Evolutionary conservation across 2,329 filamentous ascomycete genomes (phyloP).

Genomic region (Sarocladiaceae sp.): DNA sequence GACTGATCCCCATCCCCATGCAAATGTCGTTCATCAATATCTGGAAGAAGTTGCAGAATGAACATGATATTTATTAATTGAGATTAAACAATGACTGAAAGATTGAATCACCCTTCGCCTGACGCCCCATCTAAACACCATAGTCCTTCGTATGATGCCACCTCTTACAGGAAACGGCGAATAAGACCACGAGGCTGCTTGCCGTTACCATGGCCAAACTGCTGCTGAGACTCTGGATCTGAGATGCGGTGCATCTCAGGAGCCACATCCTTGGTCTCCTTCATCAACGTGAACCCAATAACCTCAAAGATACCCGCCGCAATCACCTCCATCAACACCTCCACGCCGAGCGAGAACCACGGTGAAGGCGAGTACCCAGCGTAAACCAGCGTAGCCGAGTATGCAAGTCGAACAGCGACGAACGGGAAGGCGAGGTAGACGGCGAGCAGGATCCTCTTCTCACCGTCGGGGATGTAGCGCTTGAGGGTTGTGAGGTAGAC

Average conservation of each 20-base stretch:
- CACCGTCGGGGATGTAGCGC: constrained; percentile 39
- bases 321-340: constrained; percentile 29
- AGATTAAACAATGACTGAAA: too few relatives aligned
- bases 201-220: not conserved
- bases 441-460: constrained; percentile 48
- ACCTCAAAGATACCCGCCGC: constrained; percentile 5
- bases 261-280: constrained; percentile 1
- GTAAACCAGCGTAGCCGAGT: constrained; percentile 25
- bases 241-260: not conserved
- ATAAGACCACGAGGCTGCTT: not conserved
- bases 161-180: not conserved
- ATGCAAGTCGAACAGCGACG: constrained; percentile 26
- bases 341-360: constrained; percentile 27
- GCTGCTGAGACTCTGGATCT: not conserved
- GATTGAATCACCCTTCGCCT: too few relatives aligned
- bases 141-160: too few relatives aligned
- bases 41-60: too few relatives aligned
- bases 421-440: constrained; percentile 29
- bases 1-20: too few relatives aligned
- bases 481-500: constrained; percentile 29
- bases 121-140: too few relatives aligned
- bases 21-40: too few relatives aligned
- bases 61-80: too few relatives aligned
- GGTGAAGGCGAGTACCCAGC: constrained; percentile 20
- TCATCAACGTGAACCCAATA: not conserved